Evolutionary conservation across 2,329 filamentous ascomycete genomes (phyloP), one percentile per base, ranked within the genome.

Genomic region (Grosmannia clavigera): DNA sequence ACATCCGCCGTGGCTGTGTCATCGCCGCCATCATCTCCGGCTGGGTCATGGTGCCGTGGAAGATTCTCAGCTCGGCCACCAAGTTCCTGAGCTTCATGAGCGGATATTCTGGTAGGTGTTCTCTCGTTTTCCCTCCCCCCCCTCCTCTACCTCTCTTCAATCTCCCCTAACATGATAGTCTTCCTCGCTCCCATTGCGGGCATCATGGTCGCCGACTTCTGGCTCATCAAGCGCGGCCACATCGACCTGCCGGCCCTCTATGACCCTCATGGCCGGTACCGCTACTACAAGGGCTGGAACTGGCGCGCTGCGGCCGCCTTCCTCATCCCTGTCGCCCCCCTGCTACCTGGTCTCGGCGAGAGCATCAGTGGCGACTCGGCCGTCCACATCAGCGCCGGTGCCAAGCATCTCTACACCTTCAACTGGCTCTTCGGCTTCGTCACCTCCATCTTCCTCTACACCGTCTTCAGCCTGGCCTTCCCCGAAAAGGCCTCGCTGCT

Each of bases 381-480:
- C 12, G 48, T 66, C 16, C 61, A 64, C 43, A 61, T 67, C 52
- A 54, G 60, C 46, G 71, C 72, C 0, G 84, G 84, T 0, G 71
- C 75, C 0, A 69, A 73, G 51, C 77, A 80, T 63, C 72, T 85
- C 5, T 87, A 86, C 67, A 76, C 79, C 31, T 84, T 87, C 67
- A 83, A 84, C n/a, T 87, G 84, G 80, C 67, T 87, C 22, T 75
- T 85, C 56, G 84, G 84, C 0, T 86, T 87, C 63, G 71, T 77
- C 11, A 73, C 70, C 0, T 82, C 81, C 9, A 77, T 79, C 25
- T 57, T 82, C 3, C 74, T 86, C 0, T 87, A 87, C 70, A 71
- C 79, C 11, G 65, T 63, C 0, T 65, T 86, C 25, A 79, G 74
- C 55, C 72, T 70, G 61, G 65, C 71, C 3, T 78, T 80, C 51